A percentile compares a stretch with the other conserved stretches of the same genome.
phyloP scores from a whole-genome alignment of 2,329 filamentous ascomycete species.

The Alternaria sp. region DNA sequence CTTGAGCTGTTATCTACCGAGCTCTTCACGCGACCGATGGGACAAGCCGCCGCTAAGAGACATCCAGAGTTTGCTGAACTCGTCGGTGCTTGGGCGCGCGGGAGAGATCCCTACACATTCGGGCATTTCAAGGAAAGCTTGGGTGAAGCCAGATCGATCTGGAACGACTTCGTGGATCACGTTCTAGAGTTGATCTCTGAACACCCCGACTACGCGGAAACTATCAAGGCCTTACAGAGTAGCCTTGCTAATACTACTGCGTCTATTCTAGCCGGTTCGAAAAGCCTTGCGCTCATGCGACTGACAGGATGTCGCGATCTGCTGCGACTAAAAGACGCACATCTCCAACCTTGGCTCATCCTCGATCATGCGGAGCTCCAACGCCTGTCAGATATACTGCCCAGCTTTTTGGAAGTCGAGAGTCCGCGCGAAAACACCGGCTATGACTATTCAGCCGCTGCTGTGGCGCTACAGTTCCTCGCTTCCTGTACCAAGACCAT shows the following conservation, averaged over 20 bases:
- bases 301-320: neutral
- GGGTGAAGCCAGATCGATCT: neutral
- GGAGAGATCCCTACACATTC: no score
- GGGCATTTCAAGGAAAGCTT: no score
- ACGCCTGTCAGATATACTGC: neutral
- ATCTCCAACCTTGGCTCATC: neutral
- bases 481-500: neutral
- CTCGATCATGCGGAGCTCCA: neutral
- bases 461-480: neutral
- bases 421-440: neutral
- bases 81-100: neutral
- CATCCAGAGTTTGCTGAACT: neutral
- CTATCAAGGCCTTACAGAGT: neutral
- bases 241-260: no score
- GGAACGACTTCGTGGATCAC: neutral
- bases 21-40: neutral
- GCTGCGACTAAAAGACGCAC: neutral
- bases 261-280: no score
- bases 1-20: neutral
- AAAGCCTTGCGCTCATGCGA: neutral
- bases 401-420: neutral
- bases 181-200: neutral
- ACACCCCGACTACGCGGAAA: neutral
- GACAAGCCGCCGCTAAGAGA: neutral
- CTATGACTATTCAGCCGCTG: neutral